A percentile compares a stretch with the other conserved stretches of the same genome.
Evolutionary conservation across 768 basidiomycete species (phyloP).

Genomic region (Strobilomyces confusus): DNA sequence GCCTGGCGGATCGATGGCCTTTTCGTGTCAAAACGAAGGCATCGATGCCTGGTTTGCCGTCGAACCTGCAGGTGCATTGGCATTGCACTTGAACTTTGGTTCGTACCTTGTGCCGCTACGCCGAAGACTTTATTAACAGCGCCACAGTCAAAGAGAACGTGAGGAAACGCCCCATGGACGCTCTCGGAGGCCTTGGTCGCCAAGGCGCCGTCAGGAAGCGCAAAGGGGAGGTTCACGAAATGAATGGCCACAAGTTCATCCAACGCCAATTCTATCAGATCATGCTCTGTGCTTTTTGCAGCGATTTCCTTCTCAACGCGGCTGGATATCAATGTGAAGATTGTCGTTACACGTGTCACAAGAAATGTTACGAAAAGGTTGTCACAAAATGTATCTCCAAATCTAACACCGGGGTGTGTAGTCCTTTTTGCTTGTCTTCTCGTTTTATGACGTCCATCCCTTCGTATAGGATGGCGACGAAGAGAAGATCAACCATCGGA

Average conservation of each 20-base stretch:
- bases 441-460: constrained; percentile 1
- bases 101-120: constrained; percentile 30
- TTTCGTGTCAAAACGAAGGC: constrained; percentile 54
- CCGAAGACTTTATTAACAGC: constrained; percentile 1
- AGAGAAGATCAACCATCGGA: constrained; percentile 98
- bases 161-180: constrained; percentile 92
- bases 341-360: constrained; percentile 98
- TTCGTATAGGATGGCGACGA: constrained; percentile 80
- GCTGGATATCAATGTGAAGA: constrained; percentile 99
- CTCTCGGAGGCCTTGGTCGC: constrained; percentile 87
- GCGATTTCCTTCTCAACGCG: constrained; percentile 95
- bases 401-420: constrained; percentile 80
- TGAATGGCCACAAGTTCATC: constrained; percentile 99
- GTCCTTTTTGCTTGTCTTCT: constrained; percentile 26
- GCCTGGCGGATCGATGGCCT: constrained; percentile 26
- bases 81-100: constrained; percentile 90
- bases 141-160: constrained; percentile 92
- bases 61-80: constrained; percentile 93
- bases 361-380: constrained; percentile 98
- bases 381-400: constrained; percentile 99
- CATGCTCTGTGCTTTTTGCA: constrained; percentile 97
- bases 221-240: constrained; percentile 97
- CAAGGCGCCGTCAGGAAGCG: constrained; percentile 98
- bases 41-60: constrained; percentile 97
- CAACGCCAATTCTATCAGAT: constrained; percentile 97